phyloP scores from a whole-genome alignment of 495 filamentous ascomycete species.

The Talaromyces wortmannii region DNA sequence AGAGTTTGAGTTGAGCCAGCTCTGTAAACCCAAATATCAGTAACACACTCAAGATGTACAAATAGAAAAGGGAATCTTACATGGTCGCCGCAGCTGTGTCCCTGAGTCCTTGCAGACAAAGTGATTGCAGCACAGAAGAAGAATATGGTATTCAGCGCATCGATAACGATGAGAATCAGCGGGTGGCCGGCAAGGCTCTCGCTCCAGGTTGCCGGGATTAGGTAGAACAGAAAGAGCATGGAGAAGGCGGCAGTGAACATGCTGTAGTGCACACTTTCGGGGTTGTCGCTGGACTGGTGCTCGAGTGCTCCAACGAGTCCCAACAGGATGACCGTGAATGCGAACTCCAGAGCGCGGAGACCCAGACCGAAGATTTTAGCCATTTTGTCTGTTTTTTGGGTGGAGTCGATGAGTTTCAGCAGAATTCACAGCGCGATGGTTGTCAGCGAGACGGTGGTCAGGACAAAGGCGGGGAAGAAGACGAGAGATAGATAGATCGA shows the following conservation, averaged over 20 bases:
- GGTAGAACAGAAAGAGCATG: conserved; percentile 57
- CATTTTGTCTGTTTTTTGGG: background rate
- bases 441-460: background rate
- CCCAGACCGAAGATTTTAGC: background rate
- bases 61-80: conserved; percentile 34
- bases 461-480: background rate
- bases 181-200: conserved; percentile 43
- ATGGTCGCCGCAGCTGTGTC: conserved; percentile 54
- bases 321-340: conserved; percentile 61
- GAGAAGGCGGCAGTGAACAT: conserved; percentile 62
- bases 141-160: conserved; percentile 56
- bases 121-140: conserved; percentile 60
- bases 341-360: conserved; percentile 37
- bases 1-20: conserved; percentile 48
- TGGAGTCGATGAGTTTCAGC: too few relatives aligned
- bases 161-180: conserved; percentile 47
- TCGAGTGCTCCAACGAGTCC: conserved; percentile 66
- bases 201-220: conserved; percentile 47
- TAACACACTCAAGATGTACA: background rate
- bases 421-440: background rate
- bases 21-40: conserved; percentile 20
- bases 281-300: conserved; percentile 47
- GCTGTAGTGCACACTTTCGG: conserved; percentile 50
- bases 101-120: conserved; percentile 50
- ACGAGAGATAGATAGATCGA: background rate